These are phyloP conservation scores for Trifolium fragiferum DNA, from an alignment of 306 rosid species.

Conservation along the genomic window DNA sequence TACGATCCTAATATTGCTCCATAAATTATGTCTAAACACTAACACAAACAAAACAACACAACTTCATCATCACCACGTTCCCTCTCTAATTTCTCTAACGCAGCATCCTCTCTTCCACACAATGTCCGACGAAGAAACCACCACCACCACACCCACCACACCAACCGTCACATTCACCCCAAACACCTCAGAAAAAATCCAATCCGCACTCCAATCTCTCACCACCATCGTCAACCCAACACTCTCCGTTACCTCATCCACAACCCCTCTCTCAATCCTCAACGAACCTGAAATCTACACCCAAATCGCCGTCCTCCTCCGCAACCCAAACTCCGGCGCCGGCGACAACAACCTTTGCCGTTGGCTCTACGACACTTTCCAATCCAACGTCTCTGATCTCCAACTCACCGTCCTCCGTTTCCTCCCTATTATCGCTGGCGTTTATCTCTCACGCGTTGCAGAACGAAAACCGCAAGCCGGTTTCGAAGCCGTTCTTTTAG, in stretches of 20 bases:
- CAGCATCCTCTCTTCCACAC: not conserved
- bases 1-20: not conserved
- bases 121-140: constrained; percentile 42
- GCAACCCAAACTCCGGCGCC: constrained; percentile 66
- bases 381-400: constrained; percentile 57
- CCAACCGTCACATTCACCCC: not conserved
- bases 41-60: not conserved
- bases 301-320: constrained; percentile 66
- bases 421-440: constrained; percentile 65
- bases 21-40: not conserved
- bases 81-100: not conserved
- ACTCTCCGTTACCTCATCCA: constrained; percentile 39
- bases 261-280: constrained; percentile 56
- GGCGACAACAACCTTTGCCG: constrained; percentile 80
- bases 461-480: constrained; percentile 68
- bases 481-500: constrained; percentile 76
- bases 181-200: constrained; percentile 25
- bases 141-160: not conserved
- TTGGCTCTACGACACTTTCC: constrained; percentile 92
- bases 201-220: constrained; percentile 58
- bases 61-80: not conserved
- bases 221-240: constrained; percentile 54
- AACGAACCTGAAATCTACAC: constrained; percentile 46
- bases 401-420: constrained; percentile 74
- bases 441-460: constrained; percentile 67